phyloP scores from a whole-genome alignment of 257 asterid species.

The Jasminum sambac region DNA sequence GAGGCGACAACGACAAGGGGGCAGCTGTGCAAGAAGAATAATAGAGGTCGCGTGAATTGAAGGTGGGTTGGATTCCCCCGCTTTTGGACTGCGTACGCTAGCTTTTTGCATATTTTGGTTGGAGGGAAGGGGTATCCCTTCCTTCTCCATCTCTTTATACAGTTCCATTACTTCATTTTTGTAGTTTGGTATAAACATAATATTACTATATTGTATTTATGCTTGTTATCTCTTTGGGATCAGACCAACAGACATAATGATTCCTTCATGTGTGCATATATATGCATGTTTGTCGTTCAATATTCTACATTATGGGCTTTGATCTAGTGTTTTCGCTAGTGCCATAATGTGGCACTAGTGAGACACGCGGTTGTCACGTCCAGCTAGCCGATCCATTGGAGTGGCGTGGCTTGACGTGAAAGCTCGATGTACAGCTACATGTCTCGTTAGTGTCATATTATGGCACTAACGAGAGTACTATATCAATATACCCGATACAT shows the following conservation, averaged over 20 bases:
- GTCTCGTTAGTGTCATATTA: too few relatives aligned
- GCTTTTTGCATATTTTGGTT: slow-evolving; percentile 43
- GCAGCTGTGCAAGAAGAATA: slow-evolving; percentile 33
- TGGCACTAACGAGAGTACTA: too few relatives aligned
- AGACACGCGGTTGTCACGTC: too few relatives aligned
- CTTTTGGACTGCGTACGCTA: slow-evolving; percentile 95
- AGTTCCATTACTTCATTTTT: slow-evolving; percentile 29
- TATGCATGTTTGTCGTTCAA: too few relatives aligned
- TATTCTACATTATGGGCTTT: too few relatives aligned
- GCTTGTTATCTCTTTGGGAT: slow-evolving; percentile 2
- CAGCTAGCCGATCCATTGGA: too few relatives aligned
- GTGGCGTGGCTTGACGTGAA: too few relatives aligned
- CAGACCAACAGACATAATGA: not conserved
- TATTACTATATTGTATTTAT: slow-evolving; percentile 30
- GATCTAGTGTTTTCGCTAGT: too few relatives aligned
- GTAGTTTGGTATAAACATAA: not conserved
- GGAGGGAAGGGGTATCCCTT: slow-evolving; percentile 44
- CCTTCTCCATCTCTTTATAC: slow-evolving; percentile 30
- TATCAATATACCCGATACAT: too few relatives aligned
- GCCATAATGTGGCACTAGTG: too few relatives aligned
- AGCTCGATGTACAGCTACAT: too few relatives aligned
- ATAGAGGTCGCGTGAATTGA: slow-evolving; percentile 69
- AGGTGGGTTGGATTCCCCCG: slow-evolving; percentile 54
- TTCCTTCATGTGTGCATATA: too few relatives aligned
- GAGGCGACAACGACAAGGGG: slow-evolving; percentile 30